phyloP scores from a whole-genome alignment of 768 basidiomycete species.

The Pleurotus pulmonarius region DNA sequence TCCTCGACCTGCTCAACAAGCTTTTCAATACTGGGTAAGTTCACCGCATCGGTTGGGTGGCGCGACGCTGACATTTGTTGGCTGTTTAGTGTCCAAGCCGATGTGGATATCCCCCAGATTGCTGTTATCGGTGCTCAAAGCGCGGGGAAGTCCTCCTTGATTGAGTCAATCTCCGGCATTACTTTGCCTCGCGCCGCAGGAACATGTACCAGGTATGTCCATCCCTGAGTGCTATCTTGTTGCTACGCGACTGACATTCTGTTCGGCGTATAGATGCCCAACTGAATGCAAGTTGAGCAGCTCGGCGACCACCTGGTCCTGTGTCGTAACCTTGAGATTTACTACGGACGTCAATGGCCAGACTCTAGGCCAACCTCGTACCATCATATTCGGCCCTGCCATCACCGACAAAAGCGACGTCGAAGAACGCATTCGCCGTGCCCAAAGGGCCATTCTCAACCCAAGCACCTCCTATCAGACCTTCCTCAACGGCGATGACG shows the following conservation, averaged over 20 bases:
- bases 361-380: slow-evolving; percentile 32
- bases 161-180: slow-evolving; percentile 74
- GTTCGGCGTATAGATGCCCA: slow-evolving; percentile 38
- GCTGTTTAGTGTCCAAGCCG: slow-evolving; percentile 53
- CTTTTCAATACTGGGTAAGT: slow-evolving; percentile 59
- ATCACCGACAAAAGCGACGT: slow-evolving; percentile 52
- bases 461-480: slow-evolving; percentile 29
- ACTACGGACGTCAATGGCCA: slow-evolving; percentile 35
- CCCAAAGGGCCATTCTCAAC: slow-evolving; percentile 64
- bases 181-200: slow-evolving; percentile 69
- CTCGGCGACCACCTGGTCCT: slow-evolving; percentile 42
- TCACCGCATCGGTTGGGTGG: neutral
- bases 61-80: neutral
- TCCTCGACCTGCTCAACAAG: slow-evolving; percentile 59
- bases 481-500: slow-evolving; percentile 37
- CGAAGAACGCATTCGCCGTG: slow-evolving; percentile 63
- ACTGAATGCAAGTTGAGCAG: slow-evolving; percentile 53
- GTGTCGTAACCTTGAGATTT: slow-evolving; percentile 44
- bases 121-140: slow-evolving; percentile 72
- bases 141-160: slow-evolving; percentile 74
- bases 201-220: slow-evolving; percentile 63
- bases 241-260: neutral
- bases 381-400: slow-evolving; percentile 39
- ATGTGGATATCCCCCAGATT: slow-evolving; percentile 72
- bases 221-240: too few relatives aligned